Conservation (phyloP, 225 moss, liverwort and hornwort species). For the Sphagnum contortum region DNA sequence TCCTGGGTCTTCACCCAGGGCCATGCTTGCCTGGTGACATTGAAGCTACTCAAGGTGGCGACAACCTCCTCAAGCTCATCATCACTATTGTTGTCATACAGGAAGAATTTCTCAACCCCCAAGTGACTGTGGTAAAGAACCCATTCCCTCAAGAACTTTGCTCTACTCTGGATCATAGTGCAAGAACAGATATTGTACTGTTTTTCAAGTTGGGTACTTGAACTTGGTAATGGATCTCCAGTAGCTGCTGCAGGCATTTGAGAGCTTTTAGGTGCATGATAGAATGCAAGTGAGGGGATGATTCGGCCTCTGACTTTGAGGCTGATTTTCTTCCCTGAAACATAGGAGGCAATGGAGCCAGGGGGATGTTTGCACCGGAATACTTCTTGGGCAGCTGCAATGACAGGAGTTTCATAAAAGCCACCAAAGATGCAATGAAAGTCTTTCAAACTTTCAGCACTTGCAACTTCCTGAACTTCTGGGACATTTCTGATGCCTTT, state of each 20-base stretch:
- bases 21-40: constrained; percentile 58
- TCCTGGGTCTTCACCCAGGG: constrained; percentile 95
- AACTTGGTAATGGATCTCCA: too few relatives aligned
- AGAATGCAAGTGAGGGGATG: constrained; percentile 52
- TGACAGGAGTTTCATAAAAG: constrained; percentile 35
- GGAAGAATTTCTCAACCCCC: constrained; percentile 72
- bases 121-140: constrained; percentile 63
- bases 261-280: background rate
- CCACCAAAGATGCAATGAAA: constrained; percentile 56
- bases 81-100: constrained; percentile 92
- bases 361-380: constrained; percentile 55
- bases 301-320: constrained; percentile 25
- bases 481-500: constrained; percentile 32
- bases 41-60: constrained; percentile 29
- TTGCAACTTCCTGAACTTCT: constrained; percentile 6
- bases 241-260: too few relatives aligned
- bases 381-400: constrained; percentile 55
- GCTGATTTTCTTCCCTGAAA: constrained; percentile 31
- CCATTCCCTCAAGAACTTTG: constrained; percentile 83
- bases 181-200: constrained; percentile 57
- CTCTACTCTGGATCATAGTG: constrained; percentile 72
- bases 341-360: background rate
- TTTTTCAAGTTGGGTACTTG: background rate
- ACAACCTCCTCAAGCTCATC: constrained; percentile 45
- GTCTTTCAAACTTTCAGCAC: constrained; percentile 14